phyloP scores from a whole-genome alignment of 352 stramenopile species.

The Phytophthora sojae region DNA sequence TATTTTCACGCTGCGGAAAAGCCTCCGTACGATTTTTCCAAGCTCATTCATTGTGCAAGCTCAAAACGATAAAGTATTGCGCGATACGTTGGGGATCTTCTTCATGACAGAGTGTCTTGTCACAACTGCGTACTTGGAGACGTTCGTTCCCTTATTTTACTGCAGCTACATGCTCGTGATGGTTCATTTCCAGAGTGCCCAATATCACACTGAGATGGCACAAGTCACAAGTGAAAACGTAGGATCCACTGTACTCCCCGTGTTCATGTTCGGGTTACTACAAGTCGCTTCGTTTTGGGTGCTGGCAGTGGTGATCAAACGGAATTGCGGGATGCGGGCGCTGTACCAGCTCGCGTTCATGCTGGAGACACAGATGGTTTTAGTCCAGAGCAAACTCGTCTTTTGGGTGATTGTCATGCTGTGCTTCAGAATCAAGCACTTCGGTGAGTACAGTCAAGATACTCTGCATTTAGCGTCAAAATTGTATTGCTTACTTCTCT shows the following conservation, averaged over 20 bases:
- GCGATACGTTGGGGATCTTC: conserved; percentile 1
- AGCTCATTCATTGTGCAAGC: not conserved
- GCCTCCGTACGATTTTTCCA: not conserved
- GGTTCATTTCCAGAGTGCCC: conserved; percentile 16
- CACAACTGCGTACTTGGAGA: conserved; percentile 38
- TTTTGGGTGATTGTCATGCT: conserved; percentile 30
- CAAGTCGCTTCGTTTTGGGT: conserved; percentile 33
- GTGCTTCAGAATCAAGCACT: conserved; percentile 4
- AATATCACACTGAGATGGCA: conserved; percentile 17
- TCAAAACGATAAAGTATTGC: not conserved
- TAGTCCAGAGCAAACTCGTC: conserved; percentile 46
- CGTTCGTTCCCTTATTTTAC: conserved; percentile 38
- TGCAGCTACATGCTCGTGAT: conserved; percentile 11
- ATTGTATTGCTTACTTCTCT: not conserved
- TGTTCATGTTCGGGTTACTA: conserved; percentile 25
- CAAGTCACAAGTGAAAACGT: conserved; percentile 6
- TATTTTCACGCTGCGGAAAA: not conserved
- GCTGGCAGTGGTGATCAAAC: conserved; percentile 5
- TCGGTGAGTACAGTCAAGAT: not conserved
- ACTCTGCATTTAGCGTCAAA: no score
- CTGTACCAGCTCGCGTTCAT: conserved; percentile 49
- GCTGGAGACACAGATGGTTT: conserved; percentile 35
- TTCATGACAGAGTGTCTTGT: conserved; percentile 38
- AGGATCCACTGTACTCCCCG: not conserved
- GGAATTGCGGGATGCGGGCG: conserved; percentile 12